Base-by-base conservation (phyloP, 768 basidiomycete species). In the Xerocomellus amylosporus region DNA sequence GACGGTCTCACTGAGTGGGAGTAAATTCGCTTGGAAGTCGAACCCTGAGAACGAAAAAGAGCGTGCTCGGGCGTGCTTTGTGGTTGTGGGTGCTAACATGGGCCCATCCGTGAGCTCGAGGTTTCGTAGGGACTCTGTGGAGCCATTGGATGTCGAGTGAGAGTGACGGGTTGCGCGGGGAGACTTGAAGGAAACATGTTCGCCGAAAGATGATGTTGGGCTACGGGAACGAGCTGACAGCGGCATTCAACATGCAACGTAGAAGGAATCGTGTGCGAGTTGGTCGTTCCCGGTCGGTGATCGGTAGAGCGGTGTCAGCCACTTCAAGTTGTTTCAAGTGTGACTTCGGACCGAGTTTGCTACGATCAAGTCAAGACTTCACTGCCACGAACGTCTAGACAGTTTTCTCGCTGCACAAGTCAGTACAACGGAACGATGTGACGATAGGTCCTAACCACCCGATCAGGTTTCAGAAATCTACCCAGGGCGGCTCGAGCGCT, bases 31-130 rank as follows among this genome's bases (percentile, higher is more conserved):
- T 66, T 88, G 83, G 61, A 92, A 92, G 60, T 92, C 84, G 68
- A 93, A 92, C 8, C 86, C 86, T 8, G 85, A 78, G 44, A 86
- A 71, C 46, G 89, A 91, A 69, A 86, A 84, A 2, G 87, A 83
- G 20, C 88, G 79, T 49, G 71, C 70, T 39, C 81, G 55, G 28
- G 55, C 51, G 31, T 63, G 58, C 20, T 42, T 49, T 20, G 52
- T n/a, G 6, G 43, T 15, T 10, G 52, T 49, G 13, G 59, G 30
- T 15, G 69, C 64, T 14, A 63, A 37, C 53, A 72, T 69, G 36
- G 84, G 82, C 5, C 85, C 87, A 49, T 90, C 84, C 0, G 84
- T 79, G 49, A 91, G 73, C 71, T 95, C 93, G 24, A 95, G 76
- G 26, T 87, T 87, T 51, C 89, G 82, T 51, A 95, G 73, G 15